These are phyloP conservation scores for Kodamaea hsintzibuensis DNA, from an alignment of 805 yeast species.

Conservation along the genomic window DNA sequence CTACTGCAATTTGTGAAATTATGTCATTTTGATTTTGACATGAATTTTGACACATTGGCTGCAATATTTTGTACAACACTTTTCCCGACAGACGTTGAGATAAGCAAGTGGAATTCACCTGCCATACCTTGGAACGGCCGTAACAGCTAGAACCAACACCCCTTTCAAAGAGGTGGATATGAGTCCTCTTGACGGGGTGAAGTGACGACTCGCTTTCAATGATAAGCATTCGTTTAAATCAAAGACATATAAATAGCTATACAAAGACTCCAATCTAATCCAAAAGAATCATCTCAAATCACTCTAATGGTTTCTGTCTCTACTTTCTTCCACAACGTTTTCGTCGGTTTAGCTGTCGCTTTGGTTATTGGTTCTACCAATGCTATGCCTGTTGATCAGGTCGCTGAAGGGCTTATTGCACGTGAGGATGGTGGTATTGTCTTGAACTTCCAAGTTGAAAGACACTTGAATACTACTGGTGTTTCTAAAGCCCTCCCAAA, in stretches of 20 bases:
- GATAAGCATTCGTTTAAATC: not conserved
- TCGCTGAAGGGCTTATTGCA: not conserved
- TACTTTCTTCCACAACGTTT: not conserved
- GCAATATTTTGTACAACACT: not conserved
- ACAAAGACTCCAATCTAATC: not conserved
- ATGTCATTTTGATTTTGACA: not conserved
- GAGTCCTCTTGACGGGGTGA: not conserved
- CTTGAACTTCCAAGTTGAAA: not conserved
- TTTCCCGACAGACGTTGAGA: not conserved
- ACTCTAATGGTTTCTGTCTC: not conserved
- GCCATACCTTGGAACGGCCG: not conserved
- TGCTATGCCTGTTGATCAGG: not conserved
- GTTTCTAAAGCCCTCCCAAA: not conserved
- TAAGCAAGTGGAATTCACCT: not conserved
- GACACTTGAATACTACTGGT: not conserved
- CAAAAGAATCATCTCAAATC: not conserved
- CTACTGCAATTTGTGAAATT: not conserved
- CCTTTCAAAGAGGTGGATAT: not conserved
- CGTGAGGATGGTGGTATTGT: not conserved
- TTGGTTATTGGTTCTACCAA: not conserved
- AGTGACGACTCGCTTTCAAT: not conserved
- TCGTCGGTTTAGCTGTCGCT: conserved; percentile 1
- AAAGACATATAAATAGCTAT: not conserved
- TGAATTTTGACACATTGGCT: not conserved
- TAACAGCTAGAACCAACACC: not conserved